phyloP scores from a whole-genome alignment of 495 filamentous ascomycete species.

The Tuber calosporum region DNA sequence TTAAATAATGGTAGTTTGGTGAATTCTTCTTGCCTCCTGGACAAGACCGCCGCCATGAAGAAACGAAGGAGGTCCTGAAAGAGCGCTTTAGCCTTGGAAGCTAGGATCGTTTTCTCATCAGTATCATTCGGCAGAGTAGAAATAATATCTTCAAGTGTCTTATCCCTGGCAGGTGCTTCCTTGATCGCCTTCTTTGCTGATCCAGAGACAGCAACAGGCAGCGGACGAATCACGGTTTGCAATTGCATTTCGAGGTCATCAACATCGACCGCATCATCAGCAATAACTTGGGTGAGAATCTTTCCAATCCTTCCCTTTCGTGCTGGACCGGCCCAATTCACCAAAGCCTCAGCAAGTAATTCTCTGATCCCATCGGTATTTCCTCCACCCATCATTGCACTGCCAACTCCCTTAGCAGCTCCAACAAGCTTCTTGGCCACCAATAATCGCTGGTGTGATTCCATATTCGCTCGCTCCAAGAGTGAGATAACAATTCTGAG shows the following conservation, averaged over 20 bases:
- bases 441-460: conserved; percentile 53
- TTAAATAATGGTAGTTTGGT: conserved; percentile 54
- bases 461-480: conserved; percentile 56
- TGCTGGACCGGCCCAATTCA: conserved; percentile 52
- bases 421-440: conserved; percentile 58
- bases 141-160: conserved; percentile 25
- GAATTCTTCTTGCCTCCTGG: conserved; percentile 48
- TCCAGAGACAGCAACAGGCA: conserved; percentile 2
- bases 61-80: conserved; percentile 54
- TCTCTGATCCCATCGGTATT: conserved; percentile 48
- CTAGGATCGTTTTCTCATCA: conserved; percentile 48
- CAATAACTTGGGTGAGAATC: conserved; percentile 54
- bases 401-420: conserved; percentile 51
- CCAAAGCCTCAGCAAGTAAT: conserved; percentile 56
- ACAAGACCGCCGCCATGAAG: conserved; percentile 50
- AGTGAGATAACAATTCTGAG: conserved; percentile 55
- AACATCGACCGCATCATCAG: conserved; percentile 58
- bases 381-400: conserved; percentile 44
- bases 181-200: conserved; percentile 25
- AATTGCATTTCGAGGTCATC: conserved; percentile 63
- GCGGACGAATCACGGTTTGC: conserved; percentile 56
- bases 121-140: conserved; percentile 40
- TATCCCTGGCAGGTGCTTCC: conserved; percentile 14
- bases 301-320: conserved; percentile 50
- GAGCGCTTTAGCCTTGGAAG: conserved; percentile 31